Base-by-base conservation (phyloP, 148 eudicot genomes). In the Oxyria digyna region DNA sequence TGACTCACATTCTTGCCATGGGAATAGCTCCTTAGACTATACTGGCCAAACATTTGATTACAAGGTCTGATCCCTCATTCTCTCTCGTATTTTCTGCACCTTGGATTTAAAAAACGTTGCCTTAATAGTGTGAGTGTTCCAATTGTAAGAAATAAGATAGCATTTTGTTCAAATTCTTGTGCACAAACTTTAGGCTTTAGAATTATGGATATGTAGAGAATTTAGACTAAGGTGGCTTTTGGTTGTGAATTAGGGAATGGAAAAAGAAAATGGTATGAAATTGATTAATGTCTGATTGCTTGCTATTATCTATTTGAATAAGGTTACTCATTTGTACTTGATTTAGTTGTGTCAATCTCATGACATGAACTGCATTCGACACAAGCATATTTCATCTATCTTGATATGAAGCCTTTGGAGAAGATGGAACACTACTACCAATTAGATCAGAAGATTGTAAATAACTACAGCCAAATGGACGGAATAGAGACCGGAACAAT, bases 301-400 rank as follows among this genome's bases (percentile, higher is more conserved):
- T 33, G 37, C 37, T 33, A 33, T 33, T 5, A 33, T 33, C 37
- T 33, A 33, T 15, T 42, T 42, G 14, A 42, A 8, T 42, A 5
- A 42, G 10, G 45, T 13, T 42, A 8, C 1, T 48, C 3, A 3
- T 59, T 15, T 57, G 7, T 59, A 29, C 37, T 31, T 59, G 65
- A 14, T 59, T 59, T 10, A 59, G 18, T 59, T 59, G 6, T 14
- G 38, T 29, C 20, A 12, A 29, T 59, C 65, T 6, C 38, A n/a
- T 59, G 20, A 29, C 37, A 59, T 59, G 37, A 29, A 29, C 65
- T 59, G 65, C 38, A 29, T 59, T n/a, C 13, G 69, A 32, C 35
- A 59, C 76, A 95, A 97, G 99, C 82, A 69, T 84, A 83, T 78
- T 91, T 91, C 72, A 87, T 95, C 42, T 96, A 95, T 78, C 83